Evolutionary conservation across 352 stramenopile species (phyloP).

Genomic region (Phytophthora cajani): DNA sequence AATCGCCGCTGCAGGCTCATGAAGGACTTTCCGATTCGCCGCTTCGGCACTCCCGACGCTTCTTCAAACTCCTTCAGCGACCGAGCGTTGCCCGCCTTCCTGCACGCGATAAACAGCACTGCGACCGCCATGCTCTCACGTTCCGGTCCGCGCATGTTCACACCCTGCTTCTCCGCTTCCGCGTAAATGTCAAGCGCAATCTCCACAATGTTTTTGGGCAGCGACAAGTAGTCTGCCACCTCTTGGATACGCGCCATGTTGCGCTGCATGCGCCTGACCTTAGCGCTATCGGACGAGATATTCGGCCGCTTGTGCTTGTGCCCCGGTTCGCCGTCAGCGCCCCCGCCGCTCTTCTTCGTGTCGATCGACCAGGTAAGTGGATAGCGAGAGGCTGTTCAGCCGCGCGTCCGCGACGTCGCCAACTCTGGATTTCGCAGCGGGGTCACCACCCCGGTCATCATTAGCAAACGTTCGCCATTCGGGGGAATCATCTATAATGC

Average conservation of each 20-base stretch:
- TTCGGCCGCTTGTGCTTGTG: slow-evolving; percentile 63
- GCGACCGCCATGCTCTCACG: slow-evolving; percentile 73
- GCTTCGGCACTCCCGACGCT: slow-evolving; percentile 74
- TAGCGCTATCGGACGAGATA: slow-evolving; percentile 62
- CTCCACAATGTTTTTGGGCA: slow-evolving; percentile 79
- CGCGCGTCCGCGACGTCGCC: slow-evolving; percentile 70
- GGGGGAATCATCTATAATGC: slow-evolving; percentile 88
- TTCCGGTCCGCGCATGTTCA: slow-evolving; percentile 69
- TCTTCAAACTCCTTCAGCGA: slow-evolving; percentile 84
- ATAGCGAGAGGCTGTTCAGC: slow-evolving; percentile 65
- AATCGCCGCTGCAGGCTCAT: slow-evolving; percentile 64
- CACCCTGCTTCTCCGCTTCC: slow-evolving; percentile 67
- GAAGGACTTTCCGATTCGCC: slow-evolving; percentile 83
- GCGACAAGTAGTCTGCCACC: slow-evolving; percentile 66
- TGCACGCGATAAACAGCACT: slow-evolving; percentile 78
- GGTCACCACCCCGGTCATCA: slow-evolving; percentile 83
- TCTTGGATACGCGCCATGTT: slow-evolving; percentile 74
- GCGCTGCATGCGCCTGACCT: slow-evolving; percentile 72
- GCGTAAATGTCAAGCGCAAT: slow-evolving; percentile 75
- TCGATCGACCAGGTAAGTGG: slow-evolving; percentile 83
- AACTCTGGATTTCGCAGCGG: slow-evolving; percentile 83
- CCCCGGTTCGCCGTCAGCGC: slow-evolving; percentile 24
- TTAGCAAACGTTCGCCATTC: slow-evolving; percentile 90
- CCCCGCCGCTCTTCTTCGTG: slow-evolving; percentile 43
- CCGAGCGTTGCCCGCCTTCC: slow-evolving; percentile 65